phyloP scores from a whole-genome alignment of 2,329 filamentous ascomycete species.

The Penicillium sp. region DNA sequence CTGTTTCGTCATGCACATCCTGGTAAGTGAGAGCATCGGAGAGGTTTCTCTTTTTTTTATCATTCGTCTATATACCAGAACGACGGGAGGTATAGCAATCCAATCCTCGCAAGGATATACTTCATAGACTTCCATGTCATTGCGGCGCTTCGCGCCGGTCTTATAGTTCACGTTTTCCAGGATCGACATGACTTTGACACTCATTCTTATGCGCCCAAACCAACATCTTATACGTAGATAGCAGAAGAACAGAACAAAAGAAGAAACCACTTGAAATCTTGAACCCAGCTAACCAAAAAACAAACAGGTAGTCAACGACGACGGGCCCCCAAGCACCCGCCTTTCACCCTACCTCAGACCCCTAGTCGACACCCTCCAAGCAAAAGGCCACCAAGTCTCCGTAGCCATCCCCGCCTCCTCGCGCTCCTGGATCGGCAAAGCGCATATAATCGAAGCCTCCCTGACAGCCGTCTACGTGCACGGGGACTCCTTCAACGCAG shows the following conservation, averaged over 20 bases:
- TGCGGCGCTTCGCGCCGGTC: too few relatives aligned
- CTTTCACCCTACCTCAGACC: conserved; percentile 72
- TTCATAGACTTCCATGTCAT: neutral
- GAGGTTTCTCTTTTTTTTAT: conserved; percentile 4
- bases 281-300: neutral
- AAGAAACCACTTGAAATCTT: too few relatives aligned
- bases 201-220: neutral
- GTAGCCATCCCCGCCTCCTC: conserved; percentile 84
- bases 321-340: conserved; percentile 67
- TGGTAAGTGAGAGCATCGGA: conserved; percentile 36
- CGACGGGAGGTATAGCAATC: neutral
- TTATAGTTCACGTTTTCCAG: neutral
- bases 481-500: conserved; percentile 51
- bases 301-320: conserved; percentile 58
- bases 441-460: conserved; percentile 83
- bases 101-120: neutral
- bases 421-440: conserved; percentile 94
- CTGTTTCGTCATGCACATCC: conserved; percentile 42
- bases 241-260: neutral
- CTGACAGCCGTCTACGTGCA: conserved; percentile 77
- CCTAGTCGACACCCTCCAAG: conserved; percentile 64
- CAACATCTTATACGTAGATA: neutral
- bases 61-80: conserved; percentile 2
- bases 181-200: neutral
- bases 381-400: conserved; percentile 73